Conservation (phyloP, 768 basidiomycete genomes). For the Psilocybe cyanescens region DNA sequence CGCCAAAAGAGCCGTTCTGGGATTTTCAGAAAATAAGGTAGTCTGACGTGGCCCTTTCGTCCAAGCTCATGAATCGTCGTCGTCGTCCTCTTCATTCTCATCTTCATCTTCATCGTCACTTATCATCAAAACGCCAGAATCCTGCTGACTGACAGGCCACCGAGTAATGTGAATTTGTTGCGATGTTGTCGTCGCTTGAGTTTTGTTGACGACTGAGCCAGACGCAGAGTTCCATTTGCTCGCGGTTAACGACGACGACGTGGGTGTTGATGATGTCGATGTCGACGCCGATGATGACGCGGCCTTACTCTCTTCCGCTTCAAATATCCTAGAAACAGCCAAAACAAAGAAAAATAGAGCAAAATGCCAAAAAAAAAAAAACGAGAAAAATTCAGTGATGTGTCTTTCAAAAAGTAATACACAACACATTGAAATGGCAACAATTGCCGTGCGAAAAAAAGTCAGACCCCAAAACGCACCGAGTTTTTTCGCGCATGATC, state of each 20-base stretch:
- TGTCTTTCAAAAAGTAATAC: background rate
- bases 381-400: constrained; percentile 11
- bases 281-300: constrained; percentile 1
- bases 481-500: constrained; percentile 51
- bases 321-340: constrained; percentile 34
- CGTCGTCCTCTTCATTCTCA: constrained; percentile 24
- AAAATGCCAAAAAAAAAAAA: constrained; percentile 15
- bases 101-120: constrained; percentile 52
- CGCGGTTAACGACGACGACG: constrained; percentile 5
- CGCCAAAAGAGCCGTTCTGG: background rate
- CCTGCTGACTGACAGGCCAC: constrained; percentile 51
- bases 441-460: constrained; percentile 10
- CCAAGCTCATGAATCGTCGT: constrained; percentile 21
- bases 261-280: constrained; percentile 2
- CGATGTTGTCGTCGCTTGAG: constrained; percentile 16
- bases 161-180: constrained; percentile 24
- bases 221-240: constrained; percentile 1
- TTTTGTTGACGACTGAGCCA: constrained; percentile 7
- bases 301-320: constrained; percentile 27
- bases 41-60: background rate
- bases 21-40: background rate
- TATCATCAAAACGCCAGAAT: constrained; percentile 47
- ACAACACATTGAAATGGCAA: constrained; percentile 5
- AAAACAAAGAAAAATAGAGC: constrained; percentile 16
- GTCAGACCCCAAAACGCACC: constrained; percentile 46